Evolutionary conservation across 1,139 yeast genomes (phyloP).

Genomic region (Pichia cactophila): DNA sequence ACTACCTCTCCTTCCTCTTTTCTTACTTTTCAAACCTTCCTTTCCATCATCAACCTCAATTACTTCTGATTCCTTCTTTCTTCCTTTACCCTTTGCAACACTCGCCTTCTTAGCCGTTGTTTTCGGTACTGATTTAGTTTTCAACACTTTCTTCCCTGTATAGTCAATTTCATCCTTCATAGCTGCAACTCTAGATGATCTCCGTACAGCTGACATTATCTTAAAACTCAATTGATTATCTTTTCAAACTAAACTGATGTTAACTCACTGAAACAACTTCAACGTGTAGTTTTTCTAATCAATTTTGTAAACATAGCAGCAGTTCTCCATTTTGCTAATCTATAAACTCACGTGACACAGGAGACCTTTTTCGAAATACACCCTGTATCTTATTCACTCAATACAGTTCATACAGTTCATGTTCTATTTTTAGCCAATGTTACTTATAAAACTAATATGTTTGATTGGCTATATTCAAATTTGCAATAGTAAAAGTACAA

Average conservation of each 20-base stretch:
- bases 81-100: background rate
- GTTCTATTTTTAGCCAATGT: too few relatives aligned
- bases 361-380: too few relatives aligned
- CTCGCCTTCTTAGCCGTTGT: background rate
- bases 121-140: constrained; percentile 1
- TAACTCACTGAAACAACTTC: background rate
- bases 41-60: background rate
- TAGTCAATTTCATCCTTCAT: constrained; percentile 7
- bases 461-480: background rate
- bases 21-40: background rate
- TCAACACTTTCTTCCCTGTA: background rate
- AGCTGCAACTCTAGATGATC: constrained; percentile 18
- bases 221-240: background rate
- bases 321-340: too few relatives aligned
- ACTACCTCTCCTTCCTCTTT: background rate
- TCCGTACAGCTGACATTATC: constrained; percentile 8
- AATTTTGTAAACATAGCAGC: too few relatives aligned
- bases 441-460: background rate
- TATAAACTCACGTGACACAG: too few relatives aligned
- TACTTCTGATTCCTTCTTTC: background rate
- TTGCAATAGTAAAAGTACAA: background rate
- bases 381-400: too few relatives aligned
- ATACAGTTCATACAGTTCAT: too few relatives aligned
- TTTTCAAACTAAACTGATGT: background rate
- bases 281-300: background rate